Evolutionary conservation across 2,329 filamentous ascomycete species (phyloP).

Genomic region (Didymella sp.): DNA sequence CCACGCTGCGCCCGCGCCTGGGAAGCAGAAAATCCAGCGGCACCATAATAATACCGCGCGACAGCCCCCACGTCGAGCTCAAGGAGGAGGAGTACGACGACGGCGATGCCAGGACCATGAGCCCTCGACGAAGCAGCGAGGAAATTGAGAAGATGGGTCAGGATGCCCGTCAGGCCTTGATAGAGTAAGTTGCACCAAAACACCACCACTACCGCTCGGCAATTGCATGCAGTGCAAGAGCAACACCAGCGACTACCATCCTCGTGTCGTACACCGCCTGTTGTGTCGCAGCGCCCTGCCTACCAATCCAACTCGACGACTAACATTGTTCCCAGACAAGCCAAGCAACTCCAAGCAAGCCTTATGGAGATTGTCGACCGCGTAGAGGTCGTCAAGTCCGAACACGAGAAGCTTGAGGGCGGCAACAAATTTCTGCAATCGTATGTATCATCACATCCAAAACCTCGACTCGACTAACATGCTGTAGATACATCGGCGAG

Average conservation of each 20-base stretch:
- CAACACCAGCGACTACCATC: not conserved
- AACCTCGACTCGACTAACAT: conserved; percentile 22
- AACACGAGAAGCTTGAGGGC: conserved; percentile 95
- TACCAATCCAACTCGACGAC: conserved; percentile 11
- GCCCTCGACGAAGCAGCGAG: conserved; percentile 85
- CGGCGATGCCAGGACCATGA: conserved; percentile 93
- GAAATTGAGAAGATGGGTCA: conserved; percentile 88
- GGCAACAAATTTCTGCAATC: conserved; percentile 94
- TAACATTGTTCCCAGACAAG: conserved; percentile 68
- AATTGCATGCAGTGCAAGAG: not conserved
- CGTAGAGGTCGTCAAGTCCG: conserved; percentile 90
- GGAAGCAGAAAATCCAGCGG: conserved; percentile 79
- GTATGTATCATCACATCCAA: conserved; percentile 45
- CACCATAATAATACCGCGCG: conserved; percentile 81
- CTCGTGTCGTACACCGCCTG: conserved; percentile 3
- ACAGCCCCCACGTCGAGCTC: conserved; percentile 75
- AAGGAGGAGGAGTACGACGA: conserved; percentile 79
- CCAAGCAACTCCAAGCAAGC: conserved; percentile 85
- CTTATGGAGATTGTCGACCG: conserved; percentile 89
- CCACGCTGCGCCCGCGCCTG: conserved; percentile 68
- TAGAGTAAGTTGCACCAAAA: conserved; percentile 60
- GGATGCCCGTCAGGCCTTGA: conserved; percentile 72
- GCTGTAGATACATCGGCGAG: conserved; percentile 87
- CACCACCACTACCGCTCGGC: not conserved
- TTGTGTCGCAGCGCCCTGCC: not conserved